Percentiles rank a stretch among this genome's conserved stretches.
phyloP scores from a whole-genome alignment of 495 filamentous ascomycete species.

The Aspergillus diversus region DNA sequence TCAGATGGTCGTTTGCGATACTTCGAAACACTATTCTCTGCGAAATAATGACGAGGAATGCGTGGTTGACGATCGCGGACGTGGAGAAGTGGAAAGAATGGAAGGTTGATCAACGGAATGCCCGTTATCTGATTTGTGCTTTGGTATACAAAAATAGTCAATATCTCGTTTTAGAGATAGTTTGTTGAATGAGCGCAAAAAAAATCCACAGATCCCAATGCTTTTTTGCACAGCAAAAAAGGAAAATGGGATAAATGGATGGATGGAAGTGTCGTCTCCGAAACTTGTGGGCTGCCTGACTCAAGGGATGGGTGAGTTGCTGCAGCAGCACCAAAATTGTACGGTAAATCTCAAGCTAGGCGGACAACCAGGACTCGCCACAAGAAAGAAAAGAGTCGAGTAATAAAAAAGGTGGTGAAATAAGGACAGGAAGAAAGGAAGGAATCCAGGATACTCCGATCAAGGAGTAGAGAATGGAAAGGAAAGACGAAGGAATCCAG shows the following conservation, averaged over 20 bases:
- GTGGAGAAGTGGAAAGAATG: constrained; percentile 35
- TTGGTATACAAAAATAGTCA: constrained; percentile 10
- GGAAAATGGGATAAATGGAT: constrained; percentile 24
- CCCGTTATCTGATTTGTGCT: constrained; percentile 34
- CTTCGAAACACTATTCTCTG: constrained; percentile 18
- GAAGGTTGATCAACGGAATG: constrained; percentile 39
- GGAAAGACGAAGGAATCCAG: constrained; percentile 32
- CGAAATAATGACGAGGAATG: constrained; percentile 30
- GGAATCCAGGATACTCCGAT: constrained; percentile 48
- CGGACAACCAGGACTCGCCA: constrained; percentile 48
- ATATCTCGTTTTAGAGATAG: not conserved
- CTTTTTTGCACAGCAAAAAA: constrained; percentile 34
- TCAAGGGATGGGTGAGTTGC: constrained; percentile 26
- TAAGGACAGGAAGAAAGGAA: constrained; percentile 39
- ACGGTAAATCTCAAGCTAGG: constrained; percentile 26
- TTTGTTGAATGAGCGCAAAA: constrained; percentile 22
- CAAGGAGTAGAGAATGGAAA: constrained; percentile 42
- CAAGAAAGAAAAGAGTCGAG: constrained; percentile 13
- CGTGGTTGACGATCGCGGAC: constrained; percentile 41
- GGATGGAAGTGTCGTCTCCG: constrained; percentile 15
- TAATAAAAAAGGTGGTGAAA: constrained; percentile 37
- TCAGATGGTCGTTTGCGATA: constrained; percentile 17
- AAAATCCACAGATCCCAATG: constrained; percentile 16
- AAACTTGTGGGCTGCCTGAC: constrained; percentile 24
- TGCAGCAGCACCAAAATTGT: constrained; percentile 30